Base-by-base conservation (phyloP, 352 stramenopile species). In the Peronospora belbahrii region DNA sequence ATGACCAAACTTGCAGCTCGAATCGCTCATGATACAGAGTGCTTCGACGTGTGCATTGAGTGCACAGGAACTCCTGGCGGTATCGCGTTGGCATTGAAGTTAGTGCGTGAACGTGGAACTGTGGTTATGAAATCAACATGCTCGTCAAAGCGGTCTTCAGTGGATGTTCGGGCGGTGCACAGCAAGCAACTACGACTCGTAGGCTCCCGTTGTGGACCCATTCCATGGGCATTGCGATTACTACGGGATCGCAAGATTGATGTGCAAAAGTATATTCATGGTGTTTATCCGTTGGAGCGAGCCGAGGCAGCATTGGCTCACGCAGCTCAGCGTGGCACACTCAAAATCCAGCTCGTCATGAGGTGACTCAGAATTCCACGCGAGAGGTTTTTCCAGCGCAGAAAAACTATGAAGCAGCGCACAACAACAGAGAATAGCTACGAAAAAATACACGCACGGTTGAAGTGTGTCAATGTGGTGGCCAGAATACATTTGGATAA, bases 1-100 rank as follows among this genome's bases (percentile, higher is more conserved):
- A 58, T 62, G 51, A 39, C 46, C 3, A 39, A 30, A 15, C 36
- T 72, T 11, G 54, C 49, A 7, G 48, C 65, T 24, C 56, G 43
- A 4, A 45, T 73, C 9, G 19, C 22, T 2, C 53, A 35, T 13
- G 58, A 59, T 23, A 50, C 28, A 17, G 41, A 43, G 24, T 47
- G 43, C 0, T 87, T 83, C 34, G 74, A 89, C 34, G 65, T 89
- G 32, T 79, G 68, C 33, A 59, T 87, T 43, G 77, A 89, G 59
- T 73, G 65, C 52, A 85, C 77, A 27, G 74, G 71, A 43, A 78
- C 59, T 20, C 50, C 72, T 14, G 47, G 40, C 7, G 75, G 70
- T 18, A 52, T 81, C 35, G 36, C 48, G 13, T 54, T 64, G 36
- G 77, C 77, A 18, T 36, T 80, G 19, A 48, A 53, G 30, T 51